A percentile compares a stretch with the other conserved stretches of the same genome.
phyloP scores from a whole-genome alignment of 805 yeast genomes.

The Yamadazyma endophytica region DNA sequence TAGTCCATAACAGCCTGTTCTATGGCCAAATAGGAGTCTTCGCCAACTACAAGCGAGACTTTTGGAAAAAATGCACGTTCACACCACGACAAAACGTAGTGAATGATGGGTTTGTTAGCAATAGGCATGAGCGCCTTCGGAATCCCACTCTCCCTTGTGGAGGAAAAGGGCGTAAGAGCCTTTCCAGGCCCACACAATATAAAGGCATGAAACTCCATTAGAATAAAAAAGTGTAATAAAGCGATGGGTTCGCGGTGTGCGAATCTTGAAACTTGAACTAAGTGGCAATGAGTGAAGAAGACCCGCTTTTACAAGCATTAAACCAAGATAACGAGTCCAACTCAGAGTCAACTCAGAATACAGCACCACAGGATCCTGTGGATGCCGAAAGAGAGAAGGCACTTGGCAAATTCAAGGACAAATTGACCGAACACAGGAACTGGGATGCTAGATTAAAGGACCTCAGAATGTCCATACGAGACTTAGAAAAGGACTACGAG shows the following conservation, averaged over 20 bases:
- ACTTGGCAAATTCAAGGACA: slow-evolving; percentile 71
- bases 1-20: slow-evolving; percentile 46
- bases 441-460: slow-evolving; percentile 91
- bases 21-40: slow-evolving; percentile 45
- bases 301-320: slow-evolving; percentile 15
- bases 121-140: slow-evolving; percentile 87
- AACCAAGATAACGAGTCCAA: slow-evolving; percentile 8
- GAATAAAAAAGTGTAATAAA: too few species aligned
- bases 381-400: slow-evolving; percentile 75
- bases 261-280: too few species aligned
- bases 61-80: slow-evolving; percentile 74
- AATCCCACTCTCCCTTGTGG: slow-evolving; percentile 55
- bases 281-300: slow-evolving; percentile 12
- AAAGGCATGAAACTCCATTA: slow-evolving; percentile 90
- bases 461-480: slow-evolving; percentile 77
- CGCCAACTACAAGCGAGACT: slow-evolving; percentile 59
- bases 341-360: slow-evolving; percentile 34
- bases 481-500: slow-evolving; percentile 74
- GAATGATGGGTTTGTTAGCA: slow-evolving; percentile 85
- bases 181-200: slow-evolving; percentile 85
- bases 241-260: too few species aligned
- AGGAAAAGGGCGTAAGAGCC: slow-evolving; percentile 67
- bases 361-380: not conserved
- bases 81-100: slow-evolving; percentile 91
- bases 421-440: slow-evolving; percentile 86